Percentiles rank a stretch among this genome's conserved stretches.
These are phyloP conservation scores for Medakamo hakoo DNA, from an alignment of 139 green algal species.

Conservation along the genomic window DNA sequence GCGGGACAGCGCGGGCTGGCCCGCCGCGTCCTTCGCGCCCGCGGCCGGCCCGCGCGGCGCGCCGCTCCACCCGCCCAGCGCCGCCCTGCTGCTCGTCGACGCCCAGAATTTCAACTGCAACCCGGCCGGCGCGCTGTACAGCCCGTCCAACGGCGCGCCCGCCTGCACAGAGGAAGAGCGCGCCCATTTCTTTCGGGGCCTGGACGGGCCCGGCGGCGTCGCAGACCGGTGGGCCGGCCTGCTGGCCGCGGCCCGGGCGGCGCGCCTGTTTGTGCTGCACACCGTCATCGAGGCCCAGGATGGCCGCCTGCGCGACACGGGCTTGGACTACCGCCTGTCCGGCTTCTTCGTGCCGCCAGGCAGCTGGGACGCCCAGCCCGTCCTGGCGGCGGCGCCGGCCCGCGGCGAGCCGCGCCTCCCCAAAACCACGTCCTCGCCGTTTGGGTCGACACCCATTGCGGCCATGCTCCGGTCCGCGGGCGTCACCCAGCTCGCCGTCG, in stretches of 20 bases:
- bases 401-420: neutral
- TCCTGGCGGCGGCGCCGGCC: conserved; percentile 22
- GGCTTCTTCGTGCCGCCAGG: conserved; percentile 58
- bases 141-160: too few species aligned
- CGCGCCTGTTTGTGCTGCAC: conserved; percentile 24
- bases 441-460: neutral
- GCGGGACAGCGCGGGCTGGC: too few species aligned
- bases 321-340: conserved; percentile 50
- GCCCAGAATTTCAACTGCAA: conserved; percentile 50
- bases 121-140: conserved; percentile 25
- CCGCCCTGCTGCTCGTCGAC: conserved; percentile 33
- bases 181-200: neutral
- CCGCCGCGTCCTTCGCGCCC: neutral
- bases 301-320: conserved; percentile 27
- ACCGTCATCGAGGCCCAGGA: conserved; percentile 39
- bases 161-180: conserved; percentile 1
- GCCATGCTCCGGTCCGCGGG: neutral
- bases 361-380: conserved; percentile 31
- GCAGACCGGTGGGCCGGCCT: conserved; percentile 1
- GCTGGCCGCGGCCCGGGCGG: conserved; percentile 8
- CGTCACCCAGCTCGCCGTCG: neutral
- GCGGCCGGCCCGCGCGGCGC: too few species aligned
- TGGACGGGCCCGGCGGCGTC: neutral
- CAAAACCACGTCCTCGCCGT: neutral
- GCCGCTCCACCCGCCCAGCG: neutral